These are phyloP conservation scores for Euphorbia peplus DNA, from an alignment of 345 rosid genomes.

Conservation along the genomic window DNA sequence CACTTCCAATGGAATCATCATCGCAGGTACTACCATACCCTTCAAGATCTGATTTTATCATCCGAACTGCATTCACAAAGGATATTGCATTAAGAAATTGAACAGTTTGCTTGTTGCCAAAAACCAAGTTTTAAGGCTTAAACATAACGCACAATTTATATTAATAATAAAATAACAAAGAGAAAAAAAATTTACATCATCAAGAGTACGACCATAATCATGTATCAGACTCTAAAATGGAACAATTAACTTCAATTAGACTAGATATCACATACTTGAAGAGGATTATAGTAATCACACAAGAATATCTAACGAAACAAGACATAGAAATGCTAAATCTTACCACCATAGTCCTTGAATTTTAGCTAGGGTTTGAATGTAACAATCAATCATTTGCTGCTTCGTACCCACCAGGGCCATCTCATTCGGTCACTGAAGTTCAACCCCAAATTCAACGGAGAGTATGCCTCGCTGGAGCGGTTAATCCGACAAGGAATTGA, in stretches of 20 bases:
- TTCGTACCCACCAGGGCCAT: conserved; percentile 97
- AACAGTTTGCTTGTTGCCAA: too few relatives aligned
- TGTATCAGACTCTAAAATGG: too few relatives aligned
- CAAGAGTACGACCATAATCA: too few relatives aligned
- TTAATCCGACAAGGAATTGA: conserved; percentile 65
- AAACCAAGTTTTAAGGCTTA: too few relatives aligned
- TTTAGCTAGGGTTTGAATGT: conserved; percentile 73
- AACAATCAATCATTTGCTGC: conserved; percentile 94
- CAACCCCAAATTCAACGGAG: conserved; percentile 83
- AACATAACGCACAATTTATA: too few relatives aligned
- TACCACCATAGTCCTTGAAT: conserved; percentile 95
- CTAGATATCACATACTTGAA: not conserved
- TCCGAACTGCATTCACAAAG: too few relatives aligned
- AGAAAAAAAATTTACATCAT: too few relatives aligned
- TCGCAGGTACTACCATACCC: too few relatives aligned
- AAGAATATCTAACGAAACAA: not conserved
- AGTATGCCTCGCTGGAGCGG: conserved; percentile 75
- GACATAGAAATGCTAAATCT: conserved; percentile 11
- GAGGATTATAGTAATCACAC: not conserved
- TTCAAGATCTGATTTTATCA: too few relatives aligned
- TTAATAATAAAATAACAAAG: too few relatives aligned
- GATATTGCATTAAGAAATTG: too few relatives aligned
- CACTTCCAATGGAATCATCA: too few relatives aligned
- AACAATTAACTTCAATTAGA: not conserved
- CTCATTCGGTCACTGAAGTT: conserved; percentile 92